Evolutionary conservation across 176 grass and related monocot species (phyloP).

Genomic region (Canna indica): DNA sequence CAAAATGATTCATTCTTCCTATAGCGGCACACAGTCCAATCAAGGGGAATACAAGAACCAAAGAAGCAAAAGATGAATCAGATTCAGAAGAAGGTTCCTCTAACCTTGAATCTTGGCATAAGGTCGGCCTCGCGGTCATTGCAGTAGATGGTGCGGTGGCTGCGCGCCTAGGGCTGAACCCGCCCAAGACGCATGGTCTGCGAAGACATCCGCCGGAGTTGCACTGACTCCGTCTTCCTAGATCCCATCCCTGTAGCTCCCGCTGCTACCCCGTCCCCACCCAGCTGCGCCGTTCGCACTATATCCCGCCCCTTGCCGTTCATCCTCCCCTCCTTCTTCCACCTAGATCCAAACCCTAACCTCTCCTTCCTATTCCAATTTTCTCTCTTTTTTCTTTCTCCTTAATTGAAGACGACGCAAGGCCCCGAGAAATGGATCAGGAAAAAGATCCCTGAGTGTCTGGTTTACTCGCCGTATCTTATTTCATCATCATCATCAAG

Average conservation of each 20-base stretch:
- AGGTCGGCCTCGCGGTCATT: constrained; percentile 76
- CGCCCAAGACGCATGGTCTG: constrained; percentile 68
- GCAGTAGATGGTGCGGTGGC: constrained; percentile 79
- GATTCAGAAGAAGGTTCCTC: not conserved
- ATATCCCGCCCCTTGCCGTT: not conserved
- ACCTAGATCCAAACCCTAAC: not conserved
- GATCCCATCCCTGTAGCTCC: constrained; percentile 23
- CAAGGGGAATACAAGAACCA: not conserved
- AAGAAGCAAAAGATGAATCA: not conserved
- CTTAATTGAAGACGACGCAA: not conserved
- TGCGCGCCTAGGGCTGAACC: constrained; percentile 79
- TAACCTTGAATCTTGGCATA: constrained; percentile 64
- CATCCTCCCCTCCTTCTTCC: not conserved
- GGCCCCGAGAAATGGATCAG: not conserved
- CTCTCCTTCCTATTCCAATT: not conserved
- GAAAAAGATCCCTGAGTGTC: not conserved
- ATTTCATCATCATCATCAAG: not conserved
- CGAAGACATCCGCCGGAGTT: constrained; percentile 33
- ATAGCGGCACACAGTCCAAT: not conserved
- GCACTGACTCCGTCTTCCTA: constrained; percentile 18
- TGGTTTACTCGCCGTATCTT: not conserved
- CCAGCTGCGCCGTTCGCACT: not conserved
- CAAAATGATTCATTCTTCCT: not conserved
- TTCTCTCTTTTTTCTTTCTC: not conserved
- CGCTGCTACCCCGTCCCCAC: constrained; percentile 20